Evolutionary conservation across 495 filamentous ascomycete species (phyloP).

Genomic region (Annulohypoxylon maeteangense): DNA sequence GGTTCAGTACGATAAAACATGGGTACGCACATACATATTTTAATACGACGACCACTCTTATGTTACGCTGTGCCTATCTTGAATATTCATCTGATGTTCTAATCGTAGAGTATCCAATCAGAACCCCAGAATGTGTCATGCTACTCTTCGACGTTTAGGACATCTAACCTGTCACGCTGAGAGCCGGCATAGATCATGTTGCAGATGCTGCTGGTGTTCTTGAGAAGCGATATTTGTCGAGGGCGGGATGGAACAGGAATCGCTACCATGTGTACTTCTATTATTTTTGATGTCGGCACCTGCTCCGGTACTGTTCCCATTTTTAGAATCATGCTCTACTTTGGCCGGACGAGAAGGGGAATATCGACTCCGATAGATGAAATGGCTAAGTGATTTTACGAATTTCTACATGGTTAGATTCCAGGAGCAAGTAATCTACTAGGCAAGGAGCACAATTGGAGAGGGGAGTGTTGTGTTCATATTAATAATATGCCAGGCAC

Average conservation of each 20-base stretch:
- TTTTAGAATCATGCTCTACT: neutral
- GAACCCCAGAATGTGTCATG: too few species aligned
- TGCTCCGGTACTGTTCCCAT: constrained; percentile 5
- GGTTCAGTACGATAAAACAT: neutral
- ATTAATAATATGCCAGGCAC: constrained; percentile 22
- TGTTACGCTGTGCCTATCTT: too few species aligned
- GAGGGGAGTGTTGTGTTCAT: neutral
- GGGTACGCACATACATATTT: neutral
- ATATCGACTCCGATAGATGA: constrained; percentile 36
- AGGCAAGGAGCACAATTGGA: neutral
- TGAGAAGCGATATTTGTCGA: constrained; percentile 40
- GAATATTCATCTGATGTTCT: too few species aligned
- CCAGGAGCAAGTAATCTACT: neutral
- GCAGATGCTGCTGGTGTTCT: constrained; percentile 47
- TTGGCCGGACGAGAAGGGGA: neutral
- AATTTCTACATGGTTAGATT: constrained; percentile 24
- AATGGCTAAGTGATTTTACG: constrained; percentile 37
- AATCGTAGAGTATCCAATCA: too few species aligned
- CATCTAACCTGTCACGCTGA: constrained; percentile 33
- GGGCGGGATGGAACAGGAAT: neutral
- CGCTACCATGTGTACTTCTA: neutral
- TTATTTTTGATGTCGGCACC: too few species aligned
- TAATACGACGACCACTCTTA: neutral
- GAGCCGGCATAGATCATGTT: constrained; percentile 42
- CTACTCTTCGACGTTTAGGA: constrained; percentile 36